Conservation (phyloP, 352 stramenopile species). For the Phytopythium sindhum region DNA sequence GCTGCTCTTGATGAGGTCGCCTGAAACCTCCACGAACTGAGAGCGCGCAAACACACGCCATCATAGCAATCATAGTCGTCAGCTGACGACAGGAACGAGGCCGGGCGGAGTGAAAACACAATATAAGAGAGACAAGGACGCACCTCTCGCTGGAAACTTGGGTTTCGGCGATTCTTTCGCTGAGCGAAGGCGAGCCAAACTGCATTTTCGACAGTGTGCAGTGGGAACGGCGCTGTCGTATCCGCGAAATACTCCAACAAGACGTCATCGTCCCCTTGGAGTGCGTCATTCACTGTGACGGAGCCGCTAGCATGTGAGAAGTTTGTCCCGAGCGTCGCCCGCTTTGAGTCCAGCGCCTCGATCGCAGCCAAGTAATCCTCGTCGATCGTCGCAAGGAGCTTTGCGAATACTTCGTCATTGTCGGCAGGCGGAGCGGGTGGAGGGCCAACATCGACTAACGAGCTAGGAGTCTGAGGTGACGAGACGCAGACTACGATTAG, state of each 20-base stretch:
- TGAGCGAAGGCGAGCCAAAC: slow-evolving; percentile 4
- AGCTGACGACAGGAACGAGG: neutral
- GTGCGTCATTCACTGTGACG: slow-evolving; percentile 4
- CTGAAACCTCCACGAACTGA: slow-evolving; percentile 3
- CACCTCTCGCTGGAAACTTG: slow-evolving; percentile 5
- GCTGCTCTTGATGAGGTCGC: slow-evolving; percentile 2
- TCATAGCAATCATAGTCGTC: neutral
- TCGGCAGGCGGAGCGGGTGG: neutral
- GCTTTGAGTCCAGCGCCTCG: neutral
- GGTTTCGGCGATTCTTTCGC: neutral
- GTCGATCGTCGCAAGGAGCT: slow-evolving; percentile 9
- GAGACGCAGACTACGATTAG: neutral
- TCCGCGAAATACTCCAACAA: slow-evolving; percentile 18
- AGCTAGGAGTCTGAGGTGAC: neutral
- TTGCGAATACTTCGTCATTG: slow-evolving; percentile 8
- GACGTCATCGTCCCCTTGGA: slow-evolving; percentile 11
- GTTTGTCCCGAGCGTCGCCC: neutral
- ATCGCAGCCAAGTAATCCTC: slow-evolving; percentile 2
- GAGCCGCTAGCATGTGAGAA: neutral
- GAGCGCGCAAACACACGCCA: neutral
- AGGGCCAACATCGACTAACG: neutral
- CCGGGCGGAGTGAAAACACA: neutral
- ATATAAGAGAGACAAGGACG: neutral
- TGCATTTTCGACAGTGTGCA: neutral
- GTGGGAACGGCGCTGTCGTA: slow-evolving; percentile 6